These are phyloP conservation scores for Clarireedia monteithiana DNA, from an alignment of 2,329 filamentous ascomycete genomes.

Conservation along the genomic window DNA sequence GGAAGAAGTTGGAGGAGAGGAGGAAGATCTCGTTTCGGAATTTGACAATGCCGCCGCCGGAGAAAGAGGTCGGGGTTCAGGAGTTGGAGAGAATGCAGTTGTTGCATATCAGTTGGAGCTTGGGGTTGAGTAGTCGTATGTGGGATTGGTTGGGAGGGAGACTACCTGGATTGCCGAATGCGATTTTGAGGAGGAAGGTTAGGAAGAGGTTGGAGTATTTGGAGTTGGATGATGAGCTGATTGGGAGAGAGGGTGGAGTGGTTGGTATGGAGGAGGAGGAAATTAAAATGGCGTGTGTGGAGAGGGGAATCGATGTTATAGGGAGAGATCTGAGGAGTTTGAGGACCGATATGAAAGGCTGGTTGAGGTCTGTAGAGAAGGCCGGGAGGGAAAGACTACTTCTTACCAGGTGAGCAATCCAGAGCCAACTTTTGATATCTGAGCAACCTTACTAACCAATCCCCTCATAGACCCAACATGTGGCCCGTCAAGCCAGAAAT, in stretches of 20 bases:
- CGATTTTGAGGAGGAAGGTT: constrained; percentile 48
- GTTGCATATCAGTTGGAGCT: constrained; percentile 33
- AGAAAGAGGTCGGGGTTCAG: constrained; percentile 12
- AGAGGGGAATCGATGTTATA: constrained; percentile 55
- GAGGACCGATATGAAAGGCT: constrained; percentile 32
- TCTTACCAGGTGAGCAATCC: constrained; percentile 28
- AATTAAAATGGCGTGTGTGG: constrained; percentile 60
- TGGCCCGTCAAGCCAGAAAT: constrained; percentile 21
- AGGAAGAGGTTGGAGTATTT: constrained; percentile 53
- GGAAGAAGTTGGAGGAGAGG: constrained; percentile 46
- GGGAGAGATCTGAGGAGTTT: constrained; percentile 32
- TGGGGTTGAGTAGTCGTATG: constrained; percentile 33
- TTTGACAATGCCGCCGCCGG: constrained; percentile 23
- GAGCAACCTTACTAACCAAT: constrained; percentile 7
- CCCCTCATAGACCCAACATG: constrained; percentile 19
- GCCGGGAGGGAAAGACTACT: constrained; percentile 24
- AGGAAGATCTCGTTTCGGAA: constrained; percentile 42
- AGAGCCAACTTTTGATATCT: background rate
- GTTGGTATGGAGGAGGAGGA: constrained; percentile 53
- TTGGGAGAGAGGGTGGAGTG: constrained; percentile 56
- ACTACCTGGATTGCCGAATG: constrained; percentile 33
- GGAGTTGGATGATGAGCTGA: constrained; percentile 60
- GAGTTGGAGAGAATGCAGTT: constrained; percentile 33
- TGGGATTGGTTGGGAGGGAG: constrained; percentile 37
- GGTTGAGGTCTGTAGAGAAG: constrained; percentile 33